Evolutionary conservation across 2,329 filamentous ascomycete genomes (phyloP).

Genomic region (Arthroderma sp.): DNA sequence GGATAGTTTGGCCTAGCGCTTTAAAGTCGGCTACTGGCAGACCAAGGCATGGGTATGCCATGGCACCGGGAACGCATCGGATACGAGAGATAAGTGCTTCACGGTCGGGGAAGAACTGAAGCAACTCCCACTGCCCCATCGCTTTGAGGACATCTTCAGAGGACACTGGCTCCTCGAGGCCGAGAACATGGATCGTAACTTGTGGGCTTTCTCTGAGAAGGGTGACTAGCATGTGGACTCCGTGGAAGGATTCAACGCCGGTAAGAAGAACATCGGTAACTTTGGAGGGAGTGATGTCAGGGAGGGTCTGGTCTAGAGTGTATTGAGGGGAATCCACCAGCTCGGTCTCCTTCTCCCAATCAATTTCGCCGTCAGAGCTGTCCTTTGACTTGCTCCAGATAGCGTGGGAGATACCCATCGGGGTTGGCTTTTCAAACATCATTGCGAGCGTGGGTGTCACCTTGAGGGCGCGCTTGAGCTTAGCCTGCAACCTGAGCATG

Average conservation of each 20-base stretch:
- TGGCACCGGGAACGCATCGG: constrained; percentile 6
- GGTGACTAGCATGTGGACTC: constrained; percentile 7
- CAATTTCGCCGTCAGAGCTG: constrained; percentile 3
- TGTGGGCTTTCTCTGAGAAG: constrained; percentile 1
- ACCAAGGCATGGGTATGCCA: constrained; percentile 5
- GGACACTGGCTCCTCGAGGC: constrained; percentile 1
- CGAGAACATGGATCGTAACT: constrained; percentile 5
- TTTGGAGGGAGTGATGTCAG: background rate
- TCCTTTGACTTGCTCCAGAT: constrained; percentile 2
- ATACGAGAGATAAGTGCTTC: background rate
- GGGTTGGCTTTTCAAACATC: constrained; percentile 10
- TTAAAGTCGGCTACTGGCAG: background rate
- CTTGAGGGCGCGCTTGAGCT: constrained; percentile 8
- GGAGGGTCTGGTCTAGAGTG: background rate
- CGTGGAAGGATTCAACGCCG: constrained; percentile 8
- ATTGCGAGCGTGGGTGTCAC: constrained; percentile 5
- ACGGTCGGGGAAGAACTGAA: constrained; percentile 2
- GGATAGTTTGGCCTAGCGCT: constrained; percentile 5
- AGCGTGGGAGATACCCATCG: constrained; percentile 7
- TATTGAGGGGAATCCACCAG: constrained; percentile 4
- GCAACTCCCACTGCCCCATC: constrained; percentile 4
- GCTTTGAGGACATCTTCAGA: background rate
- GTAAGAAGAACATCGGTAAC: constrained; percentile 10
- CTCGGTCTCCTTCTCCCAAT: constrained; percentile 8
- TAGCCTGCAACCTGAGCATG: constrained; percentile 8